Conservation (phyloP, 2,329 filamentous ascomycete species). For the Ophiostoma sp. region DNA sequence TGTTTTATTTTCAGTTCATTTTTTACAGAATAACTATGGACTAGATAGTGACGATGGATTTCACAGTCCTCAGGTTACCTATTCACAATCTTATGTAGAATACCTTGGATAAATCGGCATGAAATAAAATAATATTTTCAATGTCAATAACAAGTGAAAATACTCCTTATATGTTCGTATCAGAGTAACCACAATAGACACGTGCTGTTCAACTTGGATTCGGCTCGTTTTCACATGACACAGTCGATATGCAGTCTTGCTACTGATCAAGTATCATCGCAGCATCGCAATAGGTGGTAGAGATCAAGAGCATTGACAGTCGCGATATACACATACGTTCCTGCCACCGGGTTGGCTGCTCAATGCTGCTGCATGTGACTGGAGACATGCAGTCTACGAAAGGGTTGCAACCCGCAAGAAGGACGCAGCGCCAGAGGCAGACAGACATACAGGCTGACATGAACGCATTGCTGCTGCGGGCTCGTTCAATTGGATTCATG, state of each 20-base stretch:
- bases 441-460: too few species aligned
- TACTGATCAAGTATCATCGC: too few species aligned
- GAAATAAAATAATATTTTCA: too few species aligned
- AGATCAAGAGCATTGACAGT: background rate
- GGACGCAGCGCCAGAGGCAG: too few species aligned
- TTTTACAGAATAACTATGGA: background rate
- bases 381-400: background rate
- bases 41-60: background rate
- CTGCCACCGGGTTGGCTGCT: conserved; percentile 1
- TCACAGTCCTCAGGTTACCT: too few species aligned
- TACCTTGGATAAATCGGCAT: too few species aligned
- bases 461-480: too few species aligned
- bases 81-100: too few species aligned
- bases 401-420: background rate
- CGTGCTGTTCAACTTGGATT: background rate
- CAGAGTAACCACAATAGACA: background rate
- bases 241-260: background rate
- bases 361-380: background rate
- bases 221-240: background rate
- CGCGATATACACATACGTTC: background rate
- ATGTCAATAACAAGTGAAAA: too few species aligned
- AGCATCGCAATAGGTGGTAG: background rate
- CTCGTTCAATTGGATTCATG: too few species aligned
- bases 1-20: background rate
- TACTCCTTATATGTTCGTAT: too few species aligned